Evolutionary conservation across 805 yeast genomes (phyloP), one percentile per base, ranked within the genome.

Genomic region (Lipomyces yamanashiensis): DNA sequence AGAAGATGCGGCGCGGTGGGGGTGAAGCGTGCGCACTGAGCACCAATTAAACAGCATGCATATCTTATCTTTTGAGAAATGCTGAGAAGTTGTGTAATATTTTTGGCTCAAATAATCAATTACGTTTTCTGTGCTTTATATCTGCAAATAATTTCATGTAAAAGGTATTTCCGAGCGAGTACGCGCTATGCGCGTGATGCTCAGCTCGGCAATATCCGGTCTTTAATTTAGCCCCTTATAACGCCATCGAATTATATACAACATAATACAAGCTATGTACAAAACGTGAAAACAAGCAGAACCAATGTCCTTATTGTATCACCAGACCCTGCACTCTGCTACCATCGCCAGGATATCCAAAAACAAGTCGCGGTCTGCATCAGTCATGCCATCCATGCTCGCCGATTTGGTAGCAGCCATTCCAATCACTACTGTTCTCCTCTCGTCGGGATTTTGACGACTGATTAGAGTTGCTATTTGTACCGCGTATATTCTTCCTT

Each of bases 401-500:
- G 34, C 49, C 28, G 34, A 40, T 48, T n/a, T 54, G 21, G 19
- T 34, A 36, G 54, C 53, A 34, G 67, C 59, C 64, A 66, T 41
- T 19, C 64, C 62, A 19, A 66, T 56, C 10, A 66, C 60, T 9
- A 66, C 64, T 12, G 57, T 43, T 36, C 69, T 39, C 47, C 67
- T 48, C 58, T 66, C 69, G 33, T 62, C 64, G 1, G 64, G 62
- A n/a, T 43, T 59, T 40, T 66, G 69, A 28, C 63, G 43, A 21
- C 55, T 40, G n/a, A 66, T 59, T 44, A 66, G 43, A 4, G 64
- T 47, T 19, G 69, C 69, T 23, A 66, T 58, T 45, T 63, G 67
- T 5, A 60, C 63, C 2, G 69, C 64, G 55, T 66, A 66, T 6
- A 66, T 57, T 28, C 61, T 53, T 17, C 69, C 69, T 34, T 59